These are phyloP conservation scores for Myrmaecium sp. DNA, from an alignment of 2,329 filamentous ascomycete species.

Conservation along the genomic window DNA sequence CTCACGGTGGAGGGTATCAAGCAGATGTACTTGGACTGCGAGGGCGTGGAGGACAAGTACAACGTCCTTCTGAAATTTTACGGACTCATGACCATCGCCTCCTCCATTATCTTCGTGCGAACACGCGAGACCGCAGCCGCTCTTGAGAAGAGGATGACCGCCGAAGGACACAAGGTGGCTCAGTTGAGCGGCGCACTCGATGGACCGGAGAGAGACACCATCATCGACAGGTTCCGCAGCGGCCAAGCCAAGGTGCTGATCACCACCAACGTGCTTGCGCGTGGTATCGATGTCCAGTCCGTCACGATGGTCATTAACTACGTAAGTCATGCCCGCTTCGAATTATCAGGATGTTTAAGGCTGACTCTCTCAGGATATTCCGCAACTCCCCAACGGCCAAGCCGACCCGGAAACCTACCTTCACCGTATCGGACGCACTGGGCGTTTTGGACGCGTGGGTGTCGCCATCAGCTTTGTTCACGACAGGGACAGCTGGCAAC, in stretches of 20 bases:
- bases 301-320: constrained; percentile 99
- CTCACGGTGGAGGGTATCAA: constrained; percentile 94
- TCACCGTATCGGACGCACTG: constrained; percentile 92
- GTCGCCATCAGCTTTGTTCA: constrained; percentile 92
- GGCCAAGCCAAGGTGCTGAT: constrained; percentile 91
- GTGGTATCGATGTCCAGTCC: constrained; percentile 80
- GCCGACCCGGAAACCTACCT: constrained; percentile 92
- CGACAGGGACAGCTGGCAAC: constrained; percentile 63
- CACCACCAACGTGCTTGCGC: constrained; percentile 89
- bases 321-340: constrained; percentile 22
- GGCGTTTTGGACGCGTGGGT: constrained; percentile 89
- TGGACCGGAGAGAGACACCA: constrained; percentile 60
- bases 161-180: constrained; percentile 81
- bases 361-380: constrained; percentile 48
- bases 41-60: constrained; percentile 69
- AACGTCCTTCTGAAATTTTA: constrained; percentile 82
- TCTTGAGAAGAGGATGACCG: constrained; percentile 72
- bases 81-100: constrained; percentile 87
- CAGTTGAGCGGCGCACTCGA: constrained; percentile 81
- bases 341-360: constrained; percentile 27
- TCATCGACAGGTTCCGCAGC: constrained; percentile 73
- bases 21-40: constrained; percentile 93
- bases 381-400: constrained; percentile 40
- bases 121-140: constrained; percentile 69
- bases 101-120: constrained; percentile 95